Evolutionary conservation across 2,329 filamentous ascomycete genomes (phyloP).

Genomic region (Emergomyces orientalis): DNA sequence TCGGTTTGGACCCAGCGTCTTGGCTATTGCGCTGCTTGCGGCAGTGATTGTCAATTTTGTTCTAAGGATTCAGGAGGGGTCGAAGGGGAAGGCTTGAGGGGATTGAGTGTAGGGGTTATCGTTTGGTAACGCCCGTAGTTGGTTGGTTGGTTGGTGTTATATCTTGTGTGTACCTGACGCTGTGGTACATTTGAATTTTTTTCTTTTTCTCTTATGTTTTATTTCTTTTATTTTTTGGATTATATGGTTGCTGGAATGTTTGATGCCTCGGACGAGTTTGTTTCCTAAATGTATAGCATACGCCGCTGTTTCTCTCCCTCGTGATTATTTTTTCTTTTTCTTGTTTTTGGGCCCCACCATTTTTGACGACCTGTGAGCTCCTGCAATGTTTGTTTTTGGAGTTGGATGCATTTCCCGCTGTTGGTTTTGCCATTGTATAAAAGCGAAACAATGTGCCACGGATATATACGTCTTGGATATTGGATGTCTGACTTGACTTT

Average conservation of each 20-base stretch:
- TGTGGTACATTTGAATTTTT: not conserved
- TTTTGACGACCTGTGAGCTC: not conserved
- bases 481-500: not conserved
- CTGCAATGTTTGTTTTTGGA: not conserved
- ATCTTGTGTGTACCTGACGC: not conserved
- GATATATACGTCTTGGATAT: not conserved
- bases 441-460: not conserved
- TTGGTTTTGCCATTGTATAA: not conserved
- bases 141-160: not conserved
- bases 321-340: not conserved
- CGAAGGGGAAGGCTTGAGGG: slow-evolving; percentile 3
- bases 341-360: not conserved
- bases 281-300: not conserved
- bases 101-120: not conserved
- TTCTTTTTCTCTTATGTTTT: too few relatives aligned
- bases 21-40: slow-evolving; percentile 74
- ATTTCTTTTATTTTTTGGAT: not conserved
- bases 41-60: slow-evolving; percentile 97
- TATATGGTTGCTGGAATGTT: not conserved
- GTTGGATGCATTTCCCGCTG: not conserved
- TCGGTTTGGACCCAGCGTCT: slow-evolving; percentile 80
- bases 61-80: slow-evolving; percentile 46
- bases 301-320: not conserved
- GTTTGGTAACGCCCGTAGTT: not conserved
- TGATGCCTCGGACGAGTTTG: not conserved